A percentile compares a stretch with the other conserved stretches of the same genome.
These are phyloP conservation scores for Stephania cephalantha DNA, from an alignment of 164 flowering plant species.

Conservation along the genomic window DNA sequence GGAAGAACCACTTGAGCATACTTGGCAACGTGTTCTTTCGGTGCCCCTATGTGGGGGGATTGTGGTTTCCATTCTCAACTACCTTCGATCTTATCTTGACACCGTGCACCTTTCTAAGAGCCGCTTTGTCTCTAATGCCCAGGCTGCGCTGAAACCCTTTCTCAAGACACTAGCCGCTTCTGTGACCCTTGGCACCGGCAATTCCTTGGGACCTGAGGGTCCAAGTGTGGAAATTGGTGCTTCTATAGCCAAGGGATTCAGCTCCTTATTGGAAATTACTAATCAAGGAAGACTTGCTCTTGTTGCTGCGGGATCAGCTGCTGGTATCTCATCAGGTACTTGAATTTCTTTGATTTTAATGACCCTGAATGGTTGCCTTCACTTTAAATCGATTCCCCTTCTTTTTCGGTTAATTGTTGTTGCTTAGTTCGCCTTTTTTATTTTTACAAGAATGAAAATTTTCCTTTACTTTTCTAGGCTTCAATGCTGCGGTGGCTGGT, in stretches of 20 bases:
- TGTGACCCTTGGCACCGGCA: constrained; percentile 85
- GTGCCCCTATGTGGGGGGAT: constrained; percentile 82
- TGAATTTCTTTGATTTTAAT: constrained; percentile 6
- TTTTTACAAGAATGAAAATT: neutral
- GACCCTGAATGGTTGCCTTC: too few relatives aligned
- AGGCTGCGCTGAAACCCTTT: constrained; percentile 45
- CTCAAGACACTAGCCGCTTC: constrained; percentile 78
- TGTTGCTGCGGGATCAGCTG: constrained; percentile 92
- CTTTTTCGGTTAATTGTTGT: neutral
- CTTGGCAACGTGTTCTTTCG: constrained; percentile 53
- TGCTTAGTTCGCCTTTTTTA: neutral
- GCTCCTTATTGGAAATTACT: constrained; percentile 33
- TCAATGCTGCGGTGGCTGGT: constrained; percentile 97
- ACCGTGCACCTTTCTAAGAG: constrained; percentile 2
- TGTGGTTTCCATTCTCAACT: constrained; percentile 52
- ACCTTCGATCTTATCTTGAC: constrained; percentile 30
- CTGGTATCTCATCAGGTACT: constrained; percentile 89
- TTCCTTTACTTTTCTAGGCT: constrained; percentile 40
- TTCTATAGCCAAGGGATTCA: constrained; percentile 71
- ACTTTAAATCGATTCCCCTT: neutral
- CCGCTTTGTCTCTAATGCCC: constrained; percentile 13
- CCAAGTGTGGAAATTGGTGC: constrained; percentile 95
- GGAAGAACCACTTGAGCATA: constrained; percentile 50
- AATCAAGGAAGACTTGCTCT: constrained; percentile 52
- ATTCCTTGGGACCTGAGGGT: constrained; percentile 96